Conservation (phyloP, 495 filamentous ascomycete species). For the Penicillium cataractarum region DNA sequence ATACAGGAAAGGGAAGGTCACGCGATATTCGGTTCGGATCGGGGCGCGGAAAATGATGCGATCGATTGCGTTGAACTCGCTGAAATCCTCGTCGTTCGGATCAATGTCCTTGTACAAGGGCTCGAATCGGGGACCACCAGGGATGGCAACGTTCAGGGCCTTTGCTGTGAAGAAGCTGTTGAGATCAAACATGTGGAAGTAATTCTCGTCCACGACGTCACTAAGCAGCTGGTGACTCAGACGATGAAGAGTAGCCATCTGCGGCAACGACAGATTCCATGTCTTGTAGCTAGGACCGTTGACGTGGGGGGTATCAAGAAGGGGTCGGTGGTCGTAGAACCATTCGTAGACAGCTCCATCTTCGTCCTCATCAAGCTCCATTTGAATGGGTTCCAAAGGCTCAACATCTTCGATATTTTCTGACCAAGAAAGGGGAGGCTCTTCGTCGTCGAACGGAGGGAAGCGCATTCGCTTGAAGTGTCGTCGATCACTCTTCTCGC, state of each 20-base stretch:
- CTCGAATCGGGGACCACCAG: conserved; percentile 95
- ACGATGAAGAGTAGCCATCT: conserved; percentile 95
- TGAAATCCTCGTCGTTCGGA: conserved; percentile 98
- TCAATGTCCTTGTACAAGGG: conserved; percentile 99
- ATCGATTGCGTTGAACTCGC: conserved; percentile 99
- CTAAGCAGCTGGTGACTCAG: conserved; percentile 89
- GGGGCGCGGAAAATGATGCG: conserved; percentile 98
- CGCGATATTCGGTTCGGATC: conserved; percentile 93
- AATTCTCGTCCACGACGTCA: conserved; percentile 93
- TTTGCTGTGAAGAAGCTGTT: conserved; percentile 97
- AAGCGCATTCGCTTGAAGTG: conserved; percentile 99
- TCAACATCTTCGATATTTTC: conserved; percentile 99
- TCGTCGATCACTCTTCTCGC: conserved; percentile 94
- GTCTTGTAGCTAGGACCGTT: conserved; percentile 96
- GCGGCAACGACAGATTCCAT: conserved; percentile 92
- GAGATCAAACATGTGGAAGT: conserved; percentile 97
- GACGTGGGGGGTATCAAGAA: conserved; percentile 90
- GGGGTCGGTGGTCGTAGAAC: conserved; percentile 95
- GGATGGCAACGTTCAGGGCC: conserved; percentile 94
- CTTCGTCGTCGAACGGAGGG: conserved; percentile 98
- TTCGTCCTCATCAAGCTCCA: conserved; percentile 97
- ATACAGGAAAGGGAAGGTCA: conserved; percentile 93
- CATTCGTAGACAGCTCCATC: conserved; percentile 90
- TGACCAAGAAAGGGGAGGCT: conserved; percentile 95
- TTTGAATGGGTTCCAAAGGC: conserved; percentile 96